Percentiles rank a stretch among this genome's conserved stretches.
These are phyloP conservation scores for Sugiyamaella novakii DNA, from an alignment of 1,139 yeast genomes.

Conservation along the genomic window DNA sequence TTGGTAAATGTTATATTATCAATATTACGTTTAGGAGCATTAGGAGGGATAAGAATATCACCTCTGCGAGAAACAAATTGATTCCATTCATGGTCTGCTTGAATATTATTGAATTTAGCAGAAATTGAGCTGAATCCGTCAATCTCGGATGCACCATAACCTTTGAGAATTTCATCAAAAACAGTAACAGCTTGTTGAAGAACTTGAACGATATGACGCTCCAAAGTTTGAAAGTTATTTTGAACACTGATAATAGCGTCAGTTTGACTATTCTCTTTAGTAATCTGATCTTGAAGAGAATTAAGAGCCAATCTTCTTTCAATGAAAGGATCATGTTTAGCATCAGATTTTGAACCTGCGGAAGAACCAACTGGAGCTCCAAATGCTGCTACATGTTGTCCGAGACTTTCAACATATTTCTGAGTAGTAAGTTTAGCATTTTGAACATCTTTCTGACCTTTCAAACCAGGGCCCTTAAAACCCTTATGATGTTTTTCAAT, in stretches of 20 bases:
- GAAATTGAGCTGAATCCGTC: constrained; percentile 40
- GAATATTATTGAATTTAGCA: constrained; percentile 41
- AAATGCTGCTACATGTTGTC: constrained; percentile 38
- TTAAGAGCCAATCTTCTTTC: constrained; percentile 44
- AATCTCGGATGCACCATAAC: constrained; percentile 37
- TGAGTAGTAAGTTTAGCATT: constrained; percentile 42
- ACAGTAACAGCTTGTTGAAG: constrained; percentile 46
- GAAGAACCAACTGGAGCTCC: constrained; percentile 23
- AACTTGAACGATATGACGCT: constrained; percentile 47
- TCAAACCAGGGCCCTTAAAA: constrained; percentile 41
- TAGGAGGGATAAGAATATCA: constrained; percentile 39
- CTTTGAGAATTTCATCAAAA: constrained; percentile 39
- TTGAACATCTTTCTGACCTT: constrained; percentile 45
- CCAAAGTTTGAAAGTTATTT: constrained; percentile 46
- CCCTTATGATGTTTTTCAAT: constrained; percentile 47
- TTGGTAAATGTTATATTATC: constrained; percentile 45
- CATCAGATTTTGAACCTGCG: constrained; percentile 40
- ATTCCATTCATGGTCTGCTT: constrained; percentile 50
- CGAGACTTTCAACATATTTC: constrained; percentile 43
- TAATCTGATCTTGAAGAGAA: constrained; percentile 47
- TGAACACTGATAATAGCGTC: constrained; percentile 49
- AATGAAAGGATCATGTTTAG: constrained; percentile 51
- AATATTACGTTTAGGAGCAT: constrained; percentile 45
- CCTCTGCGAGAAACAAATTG: constrained; percentile 42
- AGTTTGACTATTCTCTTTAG: constrained; percentile 49